phyloP scores from a whole-genome alignment of 768 basidiomycete species.

The Leccinum longicurvipes region DNA sequence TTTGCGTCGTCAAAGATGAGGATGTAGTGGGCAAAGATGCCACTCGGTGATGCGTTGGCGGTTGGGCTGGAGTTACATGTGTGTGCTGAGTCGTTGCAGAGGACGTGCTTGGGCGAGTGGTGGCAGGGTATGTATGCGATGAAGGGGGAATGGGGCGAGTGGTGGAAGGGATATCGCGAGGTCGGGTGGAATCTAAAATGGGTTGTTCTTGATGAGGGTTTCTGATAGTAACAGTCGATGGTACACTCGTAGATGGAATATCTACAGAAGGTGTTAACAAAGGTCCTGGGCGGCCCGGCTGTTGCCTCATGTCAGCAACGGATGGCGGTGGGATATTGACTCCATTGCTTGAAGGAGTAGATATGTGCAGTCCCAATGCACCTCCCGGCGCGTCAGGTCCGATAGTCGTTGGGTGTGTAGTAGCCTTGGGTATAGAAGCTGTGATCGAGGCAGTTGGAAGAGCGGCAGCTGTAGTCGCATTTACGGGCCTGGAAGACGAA shows the following conservation, averaged over 20 bases:
- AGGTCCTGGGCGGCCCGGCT: conserved; percentile 17
- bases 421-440: conserved; percentile 7
- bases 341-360: conserved; percentile 1
- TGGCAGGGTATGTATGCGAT: conserved; percentile 22
- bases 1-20: conserved; percentile 14
- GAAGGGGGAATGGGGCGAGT: conserved; percentile 20
- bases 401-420: background rate
- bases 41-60: conserved; percentile 33
- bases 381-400: conserved; percentile 5
- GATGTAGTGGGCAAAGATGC: conserved; percentile 34
- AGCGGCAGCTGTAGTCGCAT: background rate
- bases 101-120: conserved; percentile 20
- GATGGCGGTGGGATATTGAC: conserved; percentile 9
- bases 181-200: conserved; percentile 17
- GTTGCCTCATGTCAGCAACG: conserved; percentile 20
- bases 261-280: conserved; percentile 16
- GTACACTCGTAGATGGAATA: conserved; percentile 3
- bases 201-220: conserved; percentile 21
- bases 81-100: conserved; percentile 19
- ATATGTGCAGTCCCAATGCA: conserved; percentile 7
- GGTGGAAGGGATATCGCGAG: conserved; percentile 21
- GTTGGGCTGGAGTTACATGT: conserved; percentile 22
- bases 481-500: conserved; percentile 10
- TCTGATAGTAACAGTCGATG: conserved; percentile 15
- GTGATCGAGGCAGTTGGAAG: conserved; percentile 3